phyloP scores from a whole-genome alignment of 352 stramenopile genomes.

The Blastocystis sp. region DNA sequence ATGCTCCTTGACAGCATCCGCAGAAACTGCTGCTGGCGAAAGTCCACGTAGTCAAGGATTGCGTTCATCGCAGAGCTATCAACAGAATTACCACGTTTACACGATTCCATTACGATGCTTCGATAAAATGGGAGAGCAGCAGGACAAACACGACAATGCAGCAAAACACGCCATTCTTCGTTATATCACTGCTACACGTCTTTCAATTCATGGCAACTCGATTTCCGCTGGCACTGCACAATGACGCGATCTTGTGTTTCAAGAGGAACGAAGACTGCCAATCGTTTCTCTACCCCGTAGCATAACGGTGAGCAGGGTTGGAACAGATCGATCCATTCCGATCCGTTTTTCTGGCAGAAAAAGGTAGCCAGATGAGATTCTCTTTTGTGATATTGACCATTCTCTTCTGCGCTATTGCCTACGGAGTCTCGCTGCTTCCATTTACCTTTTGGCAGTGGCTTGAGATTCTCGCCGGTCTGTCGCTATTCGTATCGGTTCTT shows the following conservation, averaged over 20 bases:
- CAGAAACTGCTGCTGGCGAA: neutral
- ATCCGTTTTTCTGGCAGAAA: neutral
- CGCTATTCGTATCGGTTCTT: neutral
- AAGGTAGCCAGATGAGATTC: neutral
- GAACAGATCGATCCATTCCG: neutral
- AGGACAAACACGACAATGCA: constrained; percentile 13
- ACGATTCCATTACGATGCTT: neutral
- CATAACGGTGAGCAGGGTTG: neutral
- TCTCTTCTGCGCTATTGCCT: neutral
- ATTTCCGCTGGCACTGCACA: neutral
- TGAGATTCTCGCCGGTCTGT: neutral
- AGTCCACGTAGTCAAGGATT: constrained; percentile 19
- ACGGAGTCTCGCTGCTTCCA: neutral
- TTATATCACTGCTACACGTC: neutral
- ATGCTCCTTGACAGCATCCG: neutral
- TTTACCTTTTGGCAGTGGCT: neutral
- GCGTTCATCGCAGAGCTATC: neutral
- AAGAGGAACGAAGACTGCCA: neutral
- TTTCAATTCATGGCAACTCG: neutral
- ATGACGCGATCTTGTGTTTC: neutral
- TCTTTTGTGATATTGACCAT: neutral
- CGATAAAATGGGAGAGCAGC: neutral
- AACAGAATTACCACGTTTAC: constrained; percentile 15
- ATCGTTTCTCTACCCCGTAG: neutral
- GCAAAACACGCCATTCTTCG: neutral